Conservation (phyloP, 352 stramenopile genomes). For the Halophytophthora batemanensis region DNA sequence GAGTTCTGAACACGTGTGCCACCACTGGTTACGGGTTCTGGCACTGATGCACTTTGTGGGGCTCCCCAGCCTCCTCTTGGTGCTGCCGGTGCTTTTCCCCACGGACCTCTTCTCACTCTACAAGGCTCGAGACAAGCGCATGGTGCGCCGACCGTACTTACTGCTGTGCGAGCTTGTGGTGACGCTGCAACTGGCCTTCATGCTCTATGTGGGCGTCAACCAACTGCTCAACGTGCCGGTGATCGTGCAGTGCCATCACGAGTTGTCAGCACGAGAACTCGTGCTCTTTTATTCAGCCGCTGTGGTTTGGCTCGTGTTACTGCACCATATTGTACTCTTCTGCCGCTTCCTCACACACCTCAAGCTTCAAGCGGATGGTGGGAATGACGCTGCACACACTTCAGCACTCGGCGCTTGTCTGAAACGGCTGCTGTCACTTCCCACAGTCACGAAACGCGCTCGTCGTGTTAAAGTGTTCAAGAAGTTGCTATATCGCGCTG, state of each 20-base stretch:
- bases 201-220: conserved; percentile 53
- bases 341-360: conserved; percentile 72
- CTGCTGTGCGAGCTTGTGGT: conserved; percentile 69
- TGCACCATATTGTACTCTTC: conserved; percentile 66
- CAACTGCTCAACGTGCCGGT: conserved; percentile 41
- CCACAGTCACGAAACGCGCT: conserved; percentile 21
- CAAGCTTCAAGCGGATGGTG: conserved; percentile 66
- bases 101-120: conserved; percentile 51
- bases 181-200: conserved; percentile 44
- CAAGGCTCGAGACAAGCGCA: conserved; percentile 43
- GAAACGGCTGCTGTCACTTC: conserved; percentile 31
- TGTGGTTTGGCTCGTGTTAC: conserved; percentile 51
- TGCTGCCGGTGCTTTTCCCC: conserved; percentile 57
- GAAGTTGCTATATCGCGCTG: conserved; percentile 61
- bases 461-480: conserved; percentile 48
- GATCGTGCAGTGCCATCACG: conserved; percentile 43
- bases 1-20: conserved; percentile 20
- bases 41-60: conserved; percentile 48
- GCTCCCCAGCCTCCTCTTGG: conserved; percentile 52
- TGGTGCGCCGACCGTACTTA: conserved; percentile 64
- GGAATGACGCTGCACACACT: conserved; percentile 65
- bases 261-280: conserved; percentile 31
- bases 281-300: conserved; percentile 59
- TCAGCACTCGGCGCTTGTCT: conserved; percentile 50
- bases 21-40: conserved; percentile 35